phyloP scores from a whole-genome alignment of 2,329 filamentous ascomycete genomes.

The Rhinocladiella mackenziei region DNA sequence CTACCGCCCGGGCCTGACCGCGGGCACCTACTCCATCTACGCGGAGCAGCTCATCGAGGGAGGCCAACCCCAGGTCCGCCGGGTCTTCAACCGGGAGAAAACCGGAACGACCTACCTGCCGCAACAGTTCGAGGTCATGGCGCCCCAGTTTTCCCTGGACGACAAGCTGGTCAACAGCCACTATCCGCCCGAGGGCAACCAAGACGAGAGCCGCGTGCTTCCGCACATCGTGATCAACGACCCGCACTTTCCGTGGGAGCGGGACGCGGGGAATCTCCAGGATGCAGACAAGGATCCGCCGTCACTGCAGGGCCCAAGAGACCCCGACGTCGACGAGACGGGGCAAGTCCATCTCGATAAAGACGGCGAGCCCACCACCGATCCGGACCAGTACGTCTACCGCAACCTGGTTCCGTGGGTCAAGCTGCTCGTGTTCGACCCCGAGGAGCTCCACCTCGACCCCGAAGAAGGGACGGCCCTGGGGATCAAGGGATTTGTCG shows the following conservation, averaged over 20 bases:
- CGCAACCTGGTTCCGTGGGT: constrained; percentile 42
- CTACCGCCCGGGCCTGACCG: background rate
- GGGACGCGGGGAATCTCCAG: constrained; percentile 27
- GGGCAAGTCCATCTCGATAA: background rate
- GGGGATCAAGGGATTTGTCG: background rate
- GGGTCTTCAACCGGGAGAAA: no score
- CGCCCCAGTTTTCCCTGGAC: constrained; percentile 4
- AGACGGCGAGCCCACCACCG: no score
- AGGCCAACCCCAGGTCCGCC: no score
- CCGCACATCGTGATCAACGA: constrained; percentile 47
- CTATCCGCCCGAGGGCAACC: constrained; percentile 42
- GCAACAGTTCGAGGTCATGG: background rate
- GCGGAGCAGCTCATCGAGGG: background rate
- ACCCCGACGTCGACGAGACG: no score
- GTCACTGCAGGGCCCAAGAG: no score
- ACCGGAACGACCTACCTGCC: background rate
- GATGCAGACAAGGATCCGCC: constrained; percentile 9
- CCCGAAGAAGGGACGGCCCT: constrained; percentile 8
- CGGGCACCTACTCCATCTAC: background rate
- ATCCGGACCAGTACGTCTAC: constrained; percentile 1
- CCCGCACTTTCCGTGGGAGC: constrained; percentile 45
- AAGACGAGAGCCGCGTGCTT: constrained; percentile 35
- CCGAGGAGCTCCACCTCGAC: constrained; percentile 37
- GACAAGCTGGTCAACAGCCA: constrained; percentile 33
- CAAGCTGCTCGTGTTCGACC: constrained; percentile 37